Evolutionary conservation across 2,329 filamentous ascomycete genomes (phyloP).

Genomic region (Alternaria triticina): DNA sequence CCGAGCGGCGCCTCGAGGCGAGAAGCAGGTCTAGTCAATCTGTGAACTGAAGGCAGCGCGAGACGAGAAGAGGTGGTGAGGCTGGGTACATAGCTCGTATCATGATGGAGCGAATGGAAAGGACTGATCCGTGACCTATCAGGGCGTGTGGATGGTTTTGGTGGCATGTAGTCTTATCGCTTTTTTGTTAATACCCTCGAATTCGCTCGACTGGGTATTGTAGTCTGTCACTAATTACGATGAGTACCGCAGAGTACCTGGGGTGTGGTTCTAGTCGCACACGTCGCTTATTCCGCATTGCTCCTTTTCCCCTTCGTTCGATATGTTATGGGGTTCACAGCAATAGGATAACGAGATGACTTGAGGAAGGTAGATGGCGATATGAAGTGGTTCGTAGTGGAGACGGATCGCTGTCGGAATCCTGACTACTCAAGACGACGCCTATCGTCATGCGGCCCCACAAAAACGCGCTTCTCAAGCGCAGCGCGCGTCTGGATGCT

Average conservation of each 20-base stretch:
- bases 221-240: neutral
- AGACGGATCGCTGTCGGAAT: neutral
- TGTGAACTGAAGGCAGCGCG: neutral
- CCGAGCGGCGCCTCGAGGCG: slow-evolving; percentile 15
- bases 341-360: neutral
- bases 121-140: neutral
- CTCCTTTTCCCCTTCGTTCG: neutral
- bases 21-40: slow-evolving; percentile 24
- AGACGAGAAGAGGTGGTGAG: neutral
- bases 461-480: neutral
- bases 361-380: neutral
- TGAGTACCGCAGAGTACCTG: neutral
- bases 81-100: neutral
- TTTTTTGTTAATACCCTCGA: slow-evolving; percentile 14
- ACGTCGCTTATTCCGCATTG: neutral
- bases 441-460: slow-evolving; percentile 12
- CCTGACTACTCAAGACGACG: neutral
- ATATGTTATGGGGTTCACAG: neutral
- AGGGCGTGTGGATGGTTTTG: neutral
- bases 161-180: neutral
- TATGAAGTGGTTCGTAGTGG: neutral
- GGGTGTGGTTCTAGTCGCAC: neutral
- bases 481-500: neutral
- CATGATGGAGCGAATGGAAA: neutral
- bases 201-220: neutral